Percentiles rank a stretch among this genome's conserved stretches.
Evolutionary conservation across 805 yeast species (phyloP).

Genomic region (Yarrowia sp.): DNA sequence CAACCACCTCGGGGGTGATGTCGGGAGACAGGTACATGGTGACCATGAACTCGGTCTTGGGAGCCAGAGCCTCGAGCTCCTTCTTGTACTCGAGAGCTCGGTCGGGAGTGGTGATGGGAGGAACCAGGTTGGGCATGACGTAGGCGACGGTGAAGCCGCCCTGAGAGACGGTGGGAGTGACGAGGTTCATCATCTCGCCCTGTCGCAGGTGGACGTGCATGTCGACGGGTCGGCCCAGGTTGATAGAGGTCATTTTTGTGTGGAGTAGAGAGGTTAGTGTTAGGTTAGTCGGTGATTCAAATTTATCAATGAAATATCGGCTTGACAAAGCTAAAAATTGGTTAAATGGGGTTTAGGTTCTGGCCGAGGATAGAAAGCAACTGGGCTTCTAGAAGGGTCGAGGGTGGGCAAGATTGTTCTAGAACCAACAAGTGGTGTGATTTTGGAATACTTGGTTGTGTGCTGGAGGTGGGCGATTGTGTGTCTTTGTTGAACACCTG

Average conservation of each 20-base stretch:
- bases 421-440: too few species aligned
- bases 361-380: constrained; percentile 6
- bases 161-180: constrained; percentile 84
- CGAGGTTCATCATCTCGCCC: constrained; percentile 89
- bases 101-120: constrained; percentile 84
- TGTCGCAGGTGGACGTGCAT: constrained; percentile 97
- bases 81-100: constrained; percentile 73
- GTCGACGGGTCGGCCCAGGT: constrained; percentile 59
- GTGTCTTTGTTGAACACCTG: too few species aligned
- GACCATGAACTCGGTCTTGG: constrained; percentile 89
- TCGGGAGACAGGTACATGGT: constrained; percentile 80
- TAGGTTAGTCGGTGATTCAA: not conserved
- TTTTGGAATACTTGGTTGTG: too few species aligned
- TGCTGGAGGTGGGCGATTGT: too few species aligned
- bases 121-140: constrained; percentile 94
- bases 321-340: not conserved
- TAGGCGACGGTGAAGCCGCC: constrained; percentile 94
- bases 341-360: constrained; percentile 11
- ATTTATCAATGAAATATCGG: constrained; percentile 2
- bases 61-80: constrained; percentile 68
- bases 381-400: constrained; percentile 12
- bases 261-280: constrained; percentile 1
- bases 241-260: constrained; percentile 42
- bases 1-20: constrained; percentile 84
- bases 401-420: not conserved